These are phyloP conservation scores for Thamnidium elegans DNA, from an alignment of 192 early-diverging fungal species.

Conservation along the genomic window DNA sequence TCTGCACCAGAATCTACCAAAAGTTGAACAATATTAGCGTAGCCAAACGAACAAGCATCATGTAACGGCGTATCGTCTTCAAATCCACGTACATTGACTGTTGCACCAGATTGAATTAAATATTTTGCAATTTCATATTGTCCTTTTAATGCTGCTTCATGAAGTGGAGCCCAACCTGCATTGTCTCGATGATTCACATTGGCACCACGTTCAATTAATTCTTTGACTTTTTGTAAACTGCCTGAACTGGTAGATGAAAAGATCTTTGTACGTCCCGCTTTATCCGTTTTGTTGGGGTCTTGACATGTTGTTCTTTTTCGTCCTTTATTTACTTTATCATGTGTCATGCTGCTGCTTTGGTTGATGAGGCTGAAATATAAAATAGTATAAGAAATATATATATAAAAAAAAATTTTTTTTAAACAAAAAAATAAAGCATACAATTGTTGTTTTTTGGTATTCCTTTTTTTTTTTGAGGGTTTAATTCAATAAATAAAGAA, in stretches of 20 bases:
- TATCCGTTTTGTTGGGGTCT: conserved; percentile 40
- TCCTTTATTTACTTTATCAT: background rate
- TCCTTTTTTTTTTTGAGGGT: no score
- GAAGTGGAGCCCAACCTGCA: conserved; percentile 63
- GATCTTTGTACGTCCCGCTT: conserved; percentile 49
- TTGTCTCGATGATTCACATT: conserved; percentile 62
- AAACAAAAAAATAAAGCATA: no score
- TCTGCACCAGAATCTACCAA: conserved; percentile 55
- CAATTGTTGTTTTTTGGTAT: no score
- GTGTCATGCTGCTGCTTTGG: no score
- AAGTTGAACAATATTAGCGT: conserved; percentile 44
- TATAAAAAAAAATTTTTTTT: no score
- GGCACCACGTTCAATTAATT: conserved; percentile 55
- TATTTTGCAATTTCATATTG: conserved; percentile 47
- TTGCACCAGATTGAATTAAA: conserved; percentile 54
- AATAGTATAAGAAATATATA: no score
- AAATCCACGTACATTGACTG: conserved; percentile 56
- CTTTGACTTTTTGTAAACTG: conserved; percentile 54
- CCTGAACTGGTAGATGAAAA: conserved; percentile 55
- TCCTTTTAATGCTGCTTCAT: conserved; percentile 55
- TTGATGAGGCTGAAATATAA: no score
- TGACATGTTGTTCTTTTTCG: background rate
- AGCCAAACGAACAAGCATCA: conserved; percentile 54
- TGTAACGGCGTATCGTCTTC: conserved; percentile 68
- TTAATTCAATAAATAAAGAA: no score